phyloP scores from a whole-genome alignment of 345 rosid genomes.

The Salix exigua region DNA sequence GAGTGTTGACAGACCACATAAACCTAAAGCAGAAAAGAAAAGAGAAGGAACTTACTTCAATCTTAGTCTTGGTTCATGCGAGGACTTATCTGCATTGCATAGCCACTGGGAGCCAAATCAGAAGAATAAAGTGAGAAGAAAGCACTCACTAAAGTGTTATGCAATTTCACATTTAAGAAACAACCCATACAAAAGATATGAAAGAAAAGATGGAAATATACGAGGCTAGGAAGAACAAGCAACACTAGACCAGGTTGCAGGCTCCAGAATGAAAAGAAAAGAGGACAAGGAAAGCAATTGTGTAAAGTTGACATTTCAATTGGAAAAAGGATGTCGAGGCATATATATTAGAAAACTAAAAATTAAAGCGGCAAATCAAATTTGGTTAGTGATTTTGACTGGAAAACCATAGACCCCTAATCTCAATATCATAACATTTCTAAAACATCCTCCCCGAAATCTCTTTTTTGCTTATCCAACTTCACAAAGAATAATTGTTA shows the following conservation, averaged over 20 bases:
- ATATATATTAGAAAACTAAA: too few species aligned
- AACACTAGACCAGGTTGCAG: not conserved
- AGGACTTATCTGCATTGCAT: constrained; percentile 97
- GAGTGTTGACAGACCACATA: not conserved
- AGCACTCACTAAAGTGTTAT: not conserved
- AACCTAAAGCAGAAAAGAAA: not conserved
- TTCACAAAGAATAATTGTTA: not conserved
- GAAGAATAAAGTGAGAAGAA: not conserved
- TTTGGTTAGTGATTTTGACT: not conserved
- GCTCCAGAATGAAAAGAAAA: not conserved
- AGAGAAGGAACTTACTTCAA: constrained; percentile 55
- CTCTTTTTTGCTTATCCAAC: not conserved
- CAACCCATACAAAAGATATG: not conserved
- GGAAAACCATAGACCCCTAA: not conserved
- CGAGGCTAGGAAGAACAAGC: not conserved
- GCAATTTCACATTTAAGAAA: not conserved
- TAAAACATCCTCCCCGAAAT: not conserved
- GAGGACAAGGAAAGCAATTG: not conserved
- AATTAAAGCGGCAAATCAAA: not conserved
- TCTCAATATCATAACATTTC: not conserved
- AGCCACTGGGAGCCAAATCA: constrained; percentile 57
- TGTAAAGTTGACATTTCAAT: not conserved
- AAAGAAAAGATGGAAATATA: too few species aligned
- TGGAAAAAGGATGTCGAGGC: not conserved
- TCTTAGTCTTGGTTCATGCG: constrained; percentile 82